Percentiles rank a stretch among this genome's conserved stretches.
phyloP scores from a whole-genome alignment of 1,284 basidiomycete genomes.

The Boletus mariae region DNA sequence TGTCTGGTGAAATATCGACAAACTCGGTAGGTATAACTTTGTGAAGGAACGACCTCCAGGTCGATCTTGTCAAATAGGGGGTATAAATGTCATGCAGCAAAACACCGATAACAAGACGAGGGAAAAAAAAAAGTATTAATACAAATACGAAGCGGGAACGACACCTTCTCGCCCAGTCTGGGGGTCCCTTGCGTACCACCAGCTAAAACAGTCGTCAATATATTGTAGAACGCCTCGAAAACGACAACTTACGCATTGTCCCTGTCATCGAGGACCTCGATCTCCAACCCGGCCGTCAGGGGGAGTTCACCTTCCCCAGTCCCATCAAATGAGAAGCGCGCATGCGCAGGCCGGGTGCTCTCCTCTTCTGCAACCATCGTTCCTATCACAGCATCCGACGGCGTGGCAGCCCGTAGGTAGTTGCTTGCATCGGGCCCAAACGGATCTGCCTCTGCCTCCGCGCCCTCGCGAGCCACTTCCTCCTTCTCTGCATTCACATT shows the following conservation, averaged over 20 bases:
- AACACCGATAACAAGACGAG: slow-evolving; percentile 28
- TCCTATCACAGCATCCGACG: slow-evolving; percentile 66
- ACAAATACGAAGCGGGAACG: slow-evolving; percentile 85
- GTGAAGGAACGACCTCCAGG: slow-evolving; percentile 31
- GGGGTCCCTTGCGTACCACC: slow-evolving; percentile 88
- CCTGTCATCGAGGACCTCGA: slow-evolving; percentile 74
- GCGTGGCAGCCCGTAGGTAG: slow-evolving; percentile 73
- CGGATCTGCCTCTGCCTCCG: slow-evolving; percentile 36
- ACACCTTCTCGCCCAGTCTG: slow-evolving; percentile 80
- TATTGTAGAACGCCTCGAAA: not conserved
- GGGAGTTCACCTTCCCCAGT: slow-evolving; percentile 72
- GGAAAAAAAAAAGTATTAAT: slow-evolving; percentile 41
- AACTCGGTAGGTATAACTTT: slow-evolving; percentile 18
- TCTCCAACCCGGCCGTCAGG: slow-evolving; percentile 64
- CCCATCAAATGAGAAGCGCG: slow-evolving; percentile 77
- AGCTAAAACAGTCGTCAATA: slow-evolving; percentile 44
- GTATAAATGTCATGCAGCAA: slow-evolving; percentile 33
- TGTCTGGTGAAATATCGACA: slow-evolving; percentile 14
- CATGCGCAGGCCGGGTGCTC: slow-evolving; percentile 66
- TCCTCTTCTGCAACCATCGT: slow-evolving; percentile 58
- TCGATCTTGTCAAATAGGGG: slow-evolving; percentile 36
- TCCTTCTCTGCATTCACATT: slow-evolving; percentile 50
- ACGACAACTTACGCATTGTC: slow-evolving; percentile 67
- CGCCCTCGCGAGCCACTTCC: slow-evolving; percentile 40
- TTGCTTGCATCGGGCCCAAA: slow-evolving; percentile 72